Conservation (phyloP, 495 filamentous ascomycete genomes). For the Usnea hakonensis region DNA sequence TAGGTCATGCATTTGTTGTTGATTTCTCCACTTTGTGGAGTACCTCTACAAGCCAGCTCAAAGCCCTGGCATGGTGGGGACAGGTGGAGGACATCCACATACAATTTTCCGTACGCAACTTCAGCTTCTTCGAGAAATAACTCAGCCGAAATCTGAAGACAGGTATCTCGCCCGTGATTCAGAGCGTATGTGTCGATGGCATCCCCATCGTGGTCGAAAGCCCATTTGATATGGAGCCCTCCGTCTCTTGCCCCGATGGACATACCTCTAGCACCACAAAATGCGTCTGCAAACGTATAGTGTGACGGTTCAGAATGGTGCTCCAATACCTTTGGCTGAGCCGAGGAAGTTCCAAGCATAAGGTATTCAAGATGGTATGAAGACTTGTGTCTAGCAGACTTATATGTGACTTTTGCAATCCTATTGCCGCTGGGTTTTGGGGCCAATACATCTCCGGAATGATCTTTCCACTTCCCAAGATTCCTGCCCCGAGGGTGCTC, state of each 20-base stretch:
- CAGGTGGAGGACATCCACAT: not conserved
- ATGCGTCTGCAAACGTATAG: constrained; percentile 61
- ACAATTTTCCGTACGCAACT: not conserved
- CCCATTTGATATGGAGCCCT: constrained; percentile 49
- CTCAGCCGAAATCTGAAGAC: not conserved
- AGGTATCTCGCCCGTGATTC: not conserved
- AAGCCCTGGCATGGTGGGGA: not conserved
- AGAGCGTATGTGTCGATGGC: not conserved
- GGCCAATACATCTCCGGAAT: no score
- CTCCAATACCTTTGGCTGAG: no score
- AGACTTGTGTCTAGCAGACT: no score
- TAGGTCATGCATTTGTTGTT: not conserved
- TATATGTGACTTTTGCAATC: no score
- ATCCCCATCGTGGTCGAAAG: constrained; percentile 41
- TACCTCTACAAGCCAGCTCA: not conserved
- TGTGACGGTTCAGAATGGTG: no score
- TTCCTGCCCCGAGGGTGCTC: no score
- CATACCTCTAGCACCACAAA: constrained; percentile 67
- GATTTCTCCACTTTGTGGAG: not conserved
- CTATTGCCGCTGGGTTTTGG: no score
- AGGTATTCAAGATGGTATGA: no score
- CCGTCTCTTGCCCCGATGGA: constrained; percentile 58
- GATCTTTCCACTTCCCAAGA: no score
- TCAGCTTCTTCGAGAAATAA: not conserved
- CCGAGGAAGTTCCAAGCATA: no score